phyloP scores from a whole-genome alignment of 2,329 filamentous ascomycete species.

The Phialophora macrospora region DNA sequence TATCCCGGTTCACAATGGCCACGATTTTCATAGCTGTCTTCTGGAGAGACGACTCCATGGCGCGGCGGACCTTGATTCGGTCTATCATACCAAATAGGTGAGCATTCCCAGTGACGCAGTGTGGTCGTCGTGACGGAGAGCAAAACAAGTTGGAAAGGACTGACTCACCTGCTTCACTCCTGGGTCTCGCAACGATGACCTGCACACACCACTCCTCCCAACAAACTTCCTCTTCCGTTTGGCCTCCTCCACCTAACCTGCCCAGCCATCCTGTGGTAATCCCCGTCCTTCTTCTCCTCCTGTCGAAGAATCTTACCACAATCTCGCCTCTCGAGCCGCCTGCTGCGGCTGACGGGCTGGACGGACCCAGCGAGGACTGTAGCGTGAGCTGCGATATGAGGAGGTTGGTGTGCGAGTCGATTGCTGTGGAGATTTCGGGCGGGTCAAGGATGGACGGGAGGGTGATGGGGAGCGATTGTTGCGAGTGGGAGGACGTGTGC shows the following conservation, averaged over 20 bases:
- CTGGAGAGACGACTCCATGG: constrained; percentile 87
- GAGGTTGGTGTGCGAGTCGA: constrained; percentile 81
- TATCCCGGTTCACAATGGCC: constrained; percentile 82
- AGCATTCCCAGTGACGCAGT: constrained; percentile 13
- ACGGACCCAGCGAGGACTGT: constrained; percentile 52
- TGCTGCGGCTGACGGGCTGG: constrained; percentile 45
- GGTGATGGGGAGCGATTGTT: constrained; percentile 67
- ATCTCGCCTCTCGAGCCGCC: constrained; percentile 75
- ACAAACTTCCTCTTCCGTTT: constrained; percentile 88
- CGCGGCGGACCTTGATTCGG: constrained; percentile 81
- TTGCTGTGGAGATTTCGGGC: constrained; percentile 82
- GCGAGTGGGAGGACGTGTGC: constrained; percentile 29
- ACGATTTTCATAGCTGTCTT: constrained; percentile 90
- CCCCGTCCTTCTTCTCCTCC: constrained; percentile 79
- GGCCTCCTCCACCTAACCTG: constrained; percentile 44
- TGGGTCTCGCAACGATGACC: constrained; percentile 87
- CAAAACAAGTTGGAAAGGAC: constrained; percentile 5
- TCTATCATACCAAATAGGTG: constrained; percentile 58
- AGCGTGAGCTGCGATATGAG: constrained; percentile 76
- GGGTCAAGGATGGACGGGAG: constrained; percentile 87
- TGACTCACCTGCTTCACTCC: constrained; percentile 79
- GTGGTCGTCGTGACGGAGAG: neutral
- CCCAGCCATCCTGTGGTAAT: constrained; percentile 62
- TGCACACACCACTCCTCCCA: constrained; percentile 97
- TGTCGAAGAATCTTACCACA: constrained; percentile 92